Conservation (phyloP, 179 eudicot species). For the Nepenthes alata region DNA sequence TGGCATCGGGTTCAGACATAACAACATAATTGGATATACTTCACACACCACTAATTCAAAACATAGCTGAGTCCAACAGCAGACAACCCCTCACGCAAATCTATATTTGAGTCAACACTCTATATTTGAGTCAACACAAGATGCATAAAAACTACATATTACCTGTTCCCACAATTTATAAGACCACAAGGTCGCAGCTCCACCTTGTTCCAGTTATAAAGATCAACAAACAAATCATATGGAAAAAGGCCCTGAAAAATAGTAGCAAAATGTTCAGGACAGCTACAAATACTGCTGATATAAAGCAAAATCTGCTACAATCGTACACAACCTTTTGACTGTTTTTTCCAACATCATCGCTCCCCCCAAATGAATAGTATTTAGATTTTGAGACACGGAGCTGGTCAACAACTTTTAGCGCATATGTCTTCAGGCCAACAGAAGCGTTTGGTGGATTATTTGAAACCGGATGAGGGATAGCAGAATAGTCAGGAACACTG, state of each 20-base stretch:
- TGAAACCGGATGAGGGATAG: constrained; percentile 16
- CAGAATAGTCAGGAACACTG: constrained; percentile 8
- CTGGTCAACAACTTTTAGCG: constrained; percentile 43
- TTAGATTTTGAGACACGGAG: constrained; percentile 29
- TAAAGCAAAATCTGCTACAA: background rate
- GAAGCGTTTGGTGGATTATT: constrained; percentile 15
- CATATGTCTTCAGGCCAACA: constrained; percentile 34
- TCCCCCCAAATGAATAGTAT: constrained; percentile 19
- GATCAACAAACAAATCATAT: constrained; percentile 73
- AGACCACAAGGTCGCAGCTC: constrained; percentile 72
- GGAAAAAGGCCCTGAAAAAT: constrained; percentile 56
- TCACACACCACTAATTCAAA: background rate
- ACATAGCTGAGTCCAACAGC: background rate
- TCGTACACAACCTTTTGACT: constrained; percentile 21
- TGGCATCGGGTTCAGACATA: background rate
- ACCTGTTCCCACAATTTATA: constrained; percentile 86
- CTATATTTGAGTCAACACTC: background rate
- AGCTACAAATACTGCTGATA: constrained; percentile 12
- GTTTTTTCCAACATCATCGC: constrained; percentile 28
- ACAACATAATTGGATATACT: background rate
- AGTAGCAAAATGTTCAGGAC: constrained; percentile 8
- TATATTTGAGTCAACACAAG: background rate
- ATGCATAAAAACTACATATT: background rate
- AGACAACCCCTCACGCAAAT: background rate
- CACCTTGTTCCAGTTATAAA: constrained; percentile 72